Percentiles rank a stretch among this genome's conserved stretches.
phyloP scores from a whole-genome alignment of 2,329 filamentous ascomycete genomes.

The Fusarium sp. region DNA sequence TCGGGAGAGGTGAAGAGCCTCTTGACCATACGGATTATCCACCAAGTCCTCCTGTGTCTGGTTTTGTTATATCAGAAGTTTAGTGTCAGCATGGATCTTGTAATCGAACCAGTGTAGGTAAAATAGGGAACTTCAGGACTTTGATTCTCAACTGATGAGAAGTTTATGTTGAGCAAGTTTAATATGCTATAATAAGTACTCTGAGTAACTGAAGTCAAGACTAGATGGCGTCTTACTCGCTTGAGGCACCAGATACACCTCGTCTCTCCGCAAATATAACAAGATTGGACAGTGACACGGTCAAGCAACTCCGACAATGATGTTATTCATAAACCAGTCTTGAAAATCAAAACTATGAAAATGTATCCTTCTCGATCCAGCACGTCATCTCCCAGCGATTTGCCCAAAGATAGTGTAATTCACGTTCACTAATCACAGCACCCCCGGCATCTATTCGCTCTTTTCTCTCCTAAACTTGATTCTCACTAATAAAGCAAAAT shows the following conservation, averaged over 20 bases:
- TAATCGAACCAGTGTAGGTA: neutral
- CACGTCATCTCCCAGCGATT: neutral
- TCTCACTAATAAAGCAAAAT: neutral
- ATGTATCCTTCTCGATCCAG: neutral
- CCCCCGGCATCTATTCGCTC: neutral
- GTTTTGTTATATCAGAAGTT: neutral
- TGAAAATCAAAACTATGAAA: neutral
- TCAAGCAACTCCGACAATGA: neutral
- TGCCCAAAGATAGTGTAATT: neutral
- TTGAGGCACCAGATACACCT: neutral
- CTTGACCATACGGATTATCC: neutral
- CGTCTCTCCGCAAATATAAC: neutral
- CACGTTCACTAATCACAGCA: neutral
- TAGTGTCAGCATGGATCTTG: neutral
- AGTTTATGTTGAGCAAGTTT: neutral
- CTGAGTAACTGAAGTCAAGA: no score
- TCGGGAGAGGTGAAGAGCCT: conserved; percentile 16
- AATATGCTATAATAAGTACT: neutral
- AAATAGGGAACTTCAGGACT: neutral
- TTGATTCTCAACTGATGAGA: neutral
- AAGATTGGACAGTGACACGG: neutral
- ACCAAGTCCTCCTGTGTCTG: neutral
- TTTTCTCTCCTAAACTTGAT: neutral
- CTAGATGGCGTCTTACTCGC: neutral
- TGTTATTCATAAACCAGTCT: no score